Evolutionary conservation across 371 early-diverging fungal genomes (phyloP), one percentile per base, ranked within the genome.

Genomic region (Entomophthora muscae): DNA sequence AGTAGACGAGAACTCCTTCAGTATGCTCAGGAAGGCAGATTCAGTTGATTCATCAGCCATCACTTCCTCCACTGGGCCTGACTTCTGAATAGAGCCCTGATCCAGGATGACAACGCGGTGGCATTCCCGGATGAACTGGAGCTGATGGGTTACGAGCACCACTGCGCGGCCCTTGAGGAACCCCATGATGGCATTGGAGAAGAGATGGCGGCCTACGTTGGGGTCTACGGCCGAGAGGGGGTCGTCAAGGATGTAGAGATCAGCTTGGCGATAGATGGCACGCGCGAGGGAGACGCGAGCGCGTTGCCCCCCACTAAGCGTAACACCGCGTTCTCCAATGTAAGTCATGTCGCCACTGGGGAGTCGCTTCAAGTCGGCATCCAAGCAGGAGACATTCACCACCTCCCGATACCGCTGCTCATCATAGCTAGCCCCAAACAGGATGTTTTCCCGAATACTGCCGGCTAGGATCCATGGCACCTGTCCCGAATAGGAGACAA

Each of bases 261-360:
- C 81, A n/a, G 80, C 73, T 56, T 74, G 63, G 54, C 76, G 71
- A 67, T 85, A 85, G 3, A 83, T 79, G 1, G 88, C 85, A 0
- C 87, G 70, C 10, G 89, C 89, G 52, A 86, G 69, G n/a, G 78
- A 74, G 21, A 86, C 80, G 21, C 86, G 73, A 69, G 79, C 79
- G 64, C 76, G 69, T 67, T 78, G 80, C 0, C 91, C 91, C 21
- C 88, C 84, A 51, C 85, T 84, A 52, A 91, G 69, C 52, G 83
- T 84, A 52, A 86, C 75, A n/a, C 90, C 91, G 32, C 83, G 79
- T 65, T 89, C 90, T 53, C 89, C 91, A 67, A 90, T 83, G 70
- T 88, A 85, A 0, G 91, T 92, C 68, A 74, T 64, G 66, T 91
- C 91, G 57, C 89, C 90, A 10, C 70, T 29, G 13, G 70, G 75